These are phyloP conservation scores for Nakazawaea holstii DNA, from an alignment of 805 yeast genomes.

Conservation along the genomic window DNA sequence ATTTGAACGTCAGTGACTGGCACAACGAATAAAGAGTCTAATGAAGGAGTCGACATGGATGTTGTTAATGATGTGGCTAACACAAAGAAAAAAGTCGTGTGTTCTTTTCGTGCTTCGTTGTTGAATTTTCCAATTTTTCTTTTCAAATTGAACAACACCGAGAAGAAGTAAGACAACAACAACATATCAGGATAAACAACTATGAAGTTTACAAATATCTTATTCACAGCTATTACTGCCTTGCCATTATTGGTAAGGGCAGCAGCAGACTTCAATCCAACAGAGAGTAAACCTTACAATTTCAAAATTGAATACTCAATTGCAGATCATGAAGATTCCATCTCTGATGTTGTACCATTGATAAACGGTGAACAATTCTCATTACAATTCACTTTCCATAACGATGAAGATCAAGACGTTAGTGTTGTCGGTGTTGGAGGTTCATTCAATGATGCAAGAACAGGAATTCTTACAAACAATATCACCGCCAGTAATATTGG, in stretches of 20 bases:
- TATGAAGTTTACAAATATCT: constrained; percentile 18
- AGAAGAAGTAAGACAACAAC: not conserved
- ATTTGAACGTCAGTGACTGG: constrained; percentile 11
- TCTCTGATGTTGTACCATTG: constrained; percentile 36
- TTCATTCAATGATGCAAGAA: constrained; percentile 47
- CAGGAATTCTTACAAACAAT: constrained; percentile 49
- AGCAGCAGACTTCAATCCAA: constrained; percentile 22
- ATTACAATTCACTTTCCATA: constrained; percentile 45
- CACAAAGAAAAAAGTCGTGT: not conserved
- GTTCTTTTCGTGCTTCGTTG: no score
- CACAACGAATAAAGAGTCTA: constrained; percentile 1
- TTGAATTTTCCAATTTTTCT: no score
- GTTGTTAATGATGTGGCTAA: no score
- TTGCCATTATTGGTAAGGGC: constrained; percentile 4
- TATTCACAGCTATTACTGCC: constrained; percentile 1
- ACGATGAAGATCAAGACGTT: constrained; percentile 45
- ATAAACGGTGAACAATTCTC: constrained; percentile 48
- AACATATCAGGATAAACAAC: not conserved
- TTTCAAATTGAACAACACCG: no score
- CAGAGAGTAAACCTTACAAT: constrained; percentile 34
- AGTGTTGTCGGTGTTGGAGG: constrained; percentile 69
- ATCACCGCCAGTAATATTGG: constrained; percentile 62
- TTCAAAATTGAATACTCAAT: constrained; percentile 45
- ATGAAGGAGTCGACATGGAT: not conserved
- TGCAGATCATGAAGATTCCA: constrained; percentile 35